Evolutionary conservation across 352 stramenopile genomes (phyloP).

Genomic region (Globisporangium paroecandrum): DNA sequence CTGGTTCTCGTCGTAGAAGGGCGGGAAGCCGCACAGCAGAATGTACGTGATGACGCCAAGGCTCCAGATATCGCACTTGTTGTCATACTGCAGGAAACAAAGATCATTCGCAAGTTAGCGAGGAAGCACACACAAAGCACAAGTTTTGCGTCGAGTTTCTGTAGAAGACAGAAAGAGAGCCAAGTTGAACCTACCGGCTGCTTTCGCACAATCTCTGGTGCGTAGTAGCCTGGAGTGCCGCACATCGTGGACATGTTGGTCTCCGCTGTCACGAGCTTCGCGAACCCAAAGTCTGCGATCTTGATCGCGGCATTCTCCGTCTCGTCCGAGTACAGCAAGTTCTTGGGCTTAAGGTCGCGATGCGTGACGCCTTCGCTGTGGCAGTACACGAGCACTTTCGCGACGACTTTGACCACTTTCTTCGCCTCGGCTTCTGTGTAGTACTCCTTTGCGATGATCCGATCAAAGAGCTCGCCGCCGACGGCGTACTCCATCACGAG

Average conservation of each 20-base stretch:
- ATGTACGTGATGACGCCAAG: slow-evolving; percentile 91
- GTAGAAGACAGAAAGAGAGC: background rate
- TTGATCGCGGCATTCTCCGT: slow-evolving; percentile 91
- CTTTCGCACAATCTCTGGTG: slow-evolving; percentile 94
- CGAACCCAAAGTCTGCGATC: slow-evolving; percentile 91
- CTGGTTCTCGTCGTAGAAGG: slow-evolving; percentile 95
- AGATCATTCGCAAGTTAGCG: background rate
- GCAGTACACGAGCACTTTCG: slow-evolving; percentile 85
- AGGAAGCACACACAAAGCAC: background rate
- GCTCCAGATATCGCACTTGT: slow-evolving; percentile 95
- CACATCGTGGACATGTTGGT: slow-evolving; percentile 88
- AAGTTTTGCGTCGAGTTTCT: background rate
- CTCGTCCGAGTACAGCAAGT: slow-evolving; percentile 88
- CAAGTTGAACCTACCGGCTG: slow-evolving; percentile 38
- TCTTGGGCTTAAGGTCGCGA: slow-evolving; percentile 97
- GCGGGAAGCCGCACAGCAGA: slow-evolving; percentile 94
- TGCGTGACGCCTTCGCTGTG: slow-evolving; percentile 89
- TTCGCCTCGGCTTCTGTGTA: slow-evolving; percentile 89
- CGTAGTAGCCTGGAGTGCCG: slow-evolving; percentile 95
- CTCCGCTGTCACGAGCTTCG: slow-evolving; percentile 75
- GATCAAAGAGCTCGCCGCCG: slow-evolving; percentile 91
- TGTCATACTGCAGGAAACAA: slow-evolving; percentile 78
- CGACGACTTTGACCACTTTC: slow-evolving; percentile 80
- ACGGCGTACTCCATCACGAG: slow-evolving; percentile 88
- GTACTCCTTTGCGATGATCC: slow-evolving; percentile 91